phyloP scores from a whole-genome alignment of 176 grass and related monocot genomes.

The sorghum (Sorghum bicolor) region Sorghum_bicolor_NCBIv3 NC_012870.2:42001-42500 shows the following conservation, averaged over 20 bases:
- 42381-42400: no score
- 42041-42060: slow-evolving; percentile 50
- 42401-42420: no score
- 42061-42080: slow-evolving; percentile 74
- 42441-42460: no score
- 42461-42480: no score
- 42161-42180: slow-evolving; percentile 2
- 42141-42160: background rate
- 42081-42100: slow-evolving; percentile 35
- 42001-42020: no score
- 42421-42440: no score
- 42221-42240: slow-evolving; percentile 93
- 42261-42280: slow-evolving; percentile 40
- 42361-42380: no score
- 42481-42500: no score
- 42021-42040: slow-evolving; percentile 51
- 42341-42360: no score
- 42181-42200: slow-evolving; percentile 41
- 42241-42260: slow-evolving; percentile 88
- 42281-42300: background rate
- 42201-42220: slow-evolving; percentile 80
- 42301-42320: no score
- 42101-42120: slow-evolving; percentile 21
- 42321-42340: no score
- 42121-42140: slow-evolving; percentile 44